Base-by-base conservation (phyloP, 1,284 basidiomycete species). In the Ceratobasidium sp. region DNA sequence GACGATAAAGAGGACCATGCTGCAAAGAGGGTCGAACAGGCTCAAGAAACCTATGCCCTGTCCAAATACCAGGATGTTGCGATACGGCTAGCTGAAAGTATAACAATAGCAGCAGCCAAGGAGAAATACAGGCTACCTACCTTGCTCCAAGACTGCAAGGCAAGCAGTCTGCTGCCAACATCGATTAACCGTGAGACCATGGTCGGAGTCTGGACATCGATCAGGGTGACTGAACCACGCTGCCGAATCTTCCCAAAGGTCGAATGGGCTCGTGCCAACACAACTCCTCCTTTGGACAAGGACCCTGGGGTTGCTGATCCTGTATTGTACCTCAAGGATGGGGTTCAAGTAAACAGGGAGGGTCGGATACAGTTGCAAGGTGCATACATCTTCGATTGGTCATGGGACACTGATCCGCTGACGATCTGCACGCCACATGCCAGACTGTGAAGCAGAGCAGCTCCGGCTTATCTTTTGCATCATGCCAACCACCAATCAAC, bases 261-360 rank as follows among this genome's bases (percentile, higher is more conserved):
- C n/a, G 24, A 5, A 7, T 64, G 62, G 62, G 24, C 16, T 29
- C 41, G 46, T 27, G 62, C 24, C 24, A 39, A 64, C 6, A 43
- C 62, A 7, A 3, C 19, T 7, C 41, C 41, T 27, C 29, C 62
- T 13, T 6, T 4, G 24, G 41, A 27, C 14, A 31, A 43, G 13
- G 46, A 64, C 4, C 24, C 27, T 0, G 62, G n/a, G 19, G 62
- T 64, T 31, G 41, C 62, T 0, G 62, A 64, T 31, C 62, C 62
- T 16, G 27, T 64, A 41, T 34, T 64, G n/a, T 64, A 49, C 31
- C 11, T 34, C 11, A 49, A 49, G 41, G 43, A 29, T 19, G 29
- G 16, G 13, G 13, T 9, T 1, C 19, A 31, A 7, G 27, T 29
- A 2, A 14, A 58, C 11, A 34, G 14, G n/a, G 29, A 48, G 19